phyloP scores from a whole-genome alignment of 2,329 filamentous ascomycete genomes.

The Fusarium subglutinans region DNA sequence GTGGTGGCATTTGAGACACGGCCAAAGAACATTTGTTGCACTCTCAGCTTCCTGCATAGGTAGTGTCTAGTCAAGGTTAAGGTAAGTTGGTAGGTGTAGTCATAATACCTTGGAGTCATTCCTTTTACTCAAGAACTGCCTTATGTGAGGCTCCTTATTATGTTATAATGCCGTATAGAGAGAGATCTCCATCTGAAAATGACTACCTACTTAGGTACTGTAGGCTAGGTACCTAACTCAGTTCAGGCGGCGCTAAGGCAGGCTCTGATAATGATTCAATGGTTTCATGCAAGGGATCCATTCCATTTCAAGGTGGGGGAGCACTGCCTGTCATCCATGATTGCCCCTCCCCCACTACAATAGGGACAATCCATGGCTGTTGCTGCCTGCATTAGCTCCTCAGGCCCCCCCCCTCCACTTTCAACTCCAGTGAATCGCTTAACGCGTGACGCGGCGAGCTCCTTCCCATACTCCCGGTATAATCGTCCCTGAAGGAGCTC shows the following conservation, averaged over 20 bases:
- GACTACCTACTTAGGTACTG: no score
- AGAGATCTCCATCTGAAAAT: neutral
- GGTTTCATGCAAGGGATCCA: neutral
- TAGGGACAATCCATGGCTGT: neutral
- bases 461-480: slow-evolving; percentile 25
- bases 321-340: neutral
- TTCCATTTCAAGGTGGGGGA: neutral
- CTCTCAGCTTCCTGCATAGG: neutral
- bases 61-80: no score
- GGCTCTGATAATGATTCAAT: neutral
- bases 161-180: neutral
- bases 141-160: neutral
- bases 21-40: neutral
- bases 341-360: slow-evolving; percentile 22
- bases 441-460: slow-evolving; percentile 36
- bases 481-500: neutral
- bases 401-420: neutral
- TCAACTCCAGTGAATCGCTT: slow-evolving; percentile 1
- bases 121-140: neutral
- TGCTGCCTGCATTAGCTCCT: slow-evolving; percentile 24
- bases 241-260: neutral
- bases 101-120: neutral
- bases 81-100: neutral
- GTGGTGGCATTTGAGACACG: neutral
- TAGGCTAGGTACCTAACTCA: neutral